Conservation (phyloP, 148 eudicot genomes). For the Spergularia marina region DNA sequence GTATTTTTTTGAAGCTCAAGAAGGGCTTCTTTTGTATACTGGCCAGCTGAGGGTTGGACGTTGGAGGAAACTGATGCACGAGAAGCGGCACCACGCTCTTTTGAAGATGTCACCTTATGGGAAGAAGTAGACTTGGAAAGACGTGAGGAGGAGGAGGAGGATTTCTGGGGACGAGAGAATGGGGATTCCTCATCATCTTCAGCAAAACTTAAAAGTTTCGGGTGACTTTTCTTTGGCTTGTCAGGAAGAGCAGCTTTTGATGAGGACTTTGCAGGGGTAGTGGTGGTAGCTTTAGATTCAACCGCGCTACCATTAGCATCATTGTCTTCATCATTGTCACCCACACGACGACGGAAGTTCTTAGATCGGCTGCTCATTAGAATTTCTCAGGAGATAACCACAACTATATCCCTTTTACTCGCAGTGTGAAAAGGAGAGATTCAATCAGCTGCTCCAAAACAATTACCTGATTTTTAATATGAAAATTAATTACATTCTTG, state of each 20-base stretch:
- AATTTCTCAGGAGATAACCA: background rate
- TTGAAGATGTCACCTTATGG: slow-evolving; percentile 51
- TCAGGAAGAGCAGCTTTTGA: slow-evolving; percentile 23
- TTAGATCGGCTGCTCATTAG: slow-evolving; percentile 49
- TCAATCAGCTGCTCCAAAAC: too few relatives aligned
- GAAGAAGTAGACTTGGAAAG: slow-evolving; percentile 42
- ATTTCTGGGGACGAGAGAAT: slow-evolving; percentile 36
- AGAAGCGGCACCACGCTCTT: slow-evolving; percentile 44
- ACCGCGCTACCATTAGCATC: slow-evolving; percentile 28
- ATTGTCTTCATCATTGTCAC: slow-evolving; percentile 41
- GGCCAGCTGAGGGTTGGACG: slow-evolving; percentile 78
- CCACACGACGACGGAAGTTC: slow-evolving; percentile 82
- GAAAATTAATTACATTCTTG: too few relatives aligned
- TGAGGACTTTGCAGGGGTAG: slow-evolving; percentile 26
- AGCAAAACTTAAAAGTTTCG: slow-evolving; percentile 72
- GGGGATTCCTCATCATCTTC: slow-evolving; percentile 73
- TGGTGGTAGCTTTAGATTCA: slow-evolving; percentile 18
- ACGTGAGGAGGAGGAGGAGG: slow-evolving; percentile 40
- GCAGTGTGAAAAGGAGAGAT: too few relatives aligned
- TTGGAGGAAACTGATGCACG: slow-evolving; percentile 42
- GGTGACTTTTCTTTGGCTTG: slow-evolving; percentile 48
- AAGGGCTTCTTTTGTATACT: slow-evolving; percentile 78
- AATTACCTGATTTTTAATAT: too few relatives aligned
- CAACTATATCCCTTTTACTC: background rate
- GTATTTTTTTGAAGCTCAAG: slow-evolving; percentile 84